Conservation (phyloP, 2,329 filamentous ascomycete species). For the Akanthomyces muscarius region DNA sequence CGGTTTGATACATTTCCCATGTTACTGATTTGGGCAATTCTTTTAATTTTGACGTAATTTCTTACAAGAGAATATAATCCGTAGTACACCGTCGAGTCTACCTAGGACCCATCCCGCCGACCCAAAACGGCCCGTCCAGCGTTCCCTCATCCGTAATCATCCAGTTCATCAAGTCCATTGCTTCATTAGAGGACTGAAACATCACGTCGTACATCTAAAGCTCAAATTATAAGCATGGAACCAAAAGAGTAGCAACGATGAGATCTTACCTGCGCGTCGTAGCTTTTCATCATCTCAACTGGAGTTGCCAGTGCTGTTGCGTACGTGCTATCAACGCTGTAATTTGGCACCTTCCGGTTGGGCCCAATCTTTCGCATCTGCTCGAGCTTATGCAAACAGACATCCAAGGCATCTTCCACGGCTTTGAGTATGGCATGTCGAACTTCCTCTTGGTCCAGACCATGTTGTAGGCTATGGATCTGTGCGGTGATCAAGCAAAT, state of each 20-base stretch:
- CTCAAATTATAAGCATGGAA: not conserved
- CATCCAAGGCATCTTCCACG: not conserved
- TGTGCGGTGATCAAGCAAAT: not conserved
- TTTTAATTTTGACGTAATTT: not conserved
- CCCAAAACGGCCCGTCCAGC: not conserved
- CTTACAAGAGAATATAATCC: too few relatives aligned
- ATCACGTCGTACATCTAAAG: not conserved
- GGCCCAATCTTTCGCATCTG: not conserved
- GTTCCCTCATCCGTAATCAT: slow-evolving; percentile 5
- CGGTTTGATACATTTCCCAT: not conserved
- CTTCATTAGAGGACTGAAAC: not conserved
- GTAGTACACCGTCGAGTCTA: not conserved
- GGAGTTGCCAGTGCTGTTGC: not conserved
- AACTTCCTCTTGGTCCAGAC: not conserved
- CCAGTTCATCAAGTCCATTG: slow-evolving; percentile 1
- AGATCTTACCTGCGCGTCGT: not conserved
- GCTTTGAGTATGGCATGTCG: not conserved
- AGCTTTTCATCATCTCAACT: not conserved
- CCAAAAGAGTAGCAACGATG: not conserved
- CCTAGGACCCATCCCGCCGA: not conserved
- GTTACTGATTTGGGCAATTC: not conserved
- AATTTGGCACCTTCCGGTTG: not conserved
- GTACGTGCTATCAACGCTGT: not conserved
- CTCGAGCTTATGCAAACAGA: not conserved
- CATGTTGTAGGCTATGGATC: not conserved